Conservation (phyloP, 2,329 filamentous ascomycete species). For the Fusarium humuli region DNA sequence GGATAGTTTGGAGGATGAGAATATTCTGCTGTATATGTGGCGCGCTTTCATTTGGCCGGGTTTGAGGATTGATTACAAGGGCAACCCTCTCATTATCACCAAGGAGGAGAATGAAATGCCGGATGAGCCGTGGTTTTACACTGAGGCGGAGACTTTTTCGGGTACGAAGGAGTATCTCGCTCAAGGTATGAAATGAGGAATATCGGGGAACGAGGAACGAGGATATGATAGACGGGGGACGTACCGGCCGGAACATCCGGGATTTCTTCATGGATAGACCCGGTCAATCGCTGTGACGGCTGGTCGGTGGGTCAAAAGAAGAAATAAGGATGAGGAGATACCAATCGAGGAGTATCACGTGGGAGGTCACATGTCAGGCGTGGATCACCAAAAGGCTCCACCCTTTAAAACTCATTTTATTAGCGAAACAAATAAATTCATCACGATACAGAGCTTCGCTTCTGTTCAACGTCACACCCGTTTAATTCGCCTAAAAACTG, state of each 20-base stretch:
- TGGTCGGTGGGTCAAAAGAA: neutral
- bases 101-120: slow-evolving; percentile 27
- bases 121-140: slow-evolving; percentile 22
- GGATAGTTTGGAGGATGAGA: neutral
- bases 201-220: no score
- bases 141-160: slow-evolving; percentile 1
- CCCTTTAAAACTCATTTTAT: neutral
- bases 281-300: rapidly evolving
- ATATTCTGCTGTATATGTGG: slow-evolving; percentile 21
- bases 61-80: slow-evolving; percentile 20
- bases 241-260: neutral
- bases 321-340: neutral
- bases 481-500: no score
- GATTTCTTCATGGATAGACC: neutral
- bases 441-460: no score
- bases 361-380: neutral
- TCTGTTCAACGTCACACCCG: no score
- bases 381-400: neutral
- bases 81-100: neutral
- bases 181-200: slow-evolving; percentile 11
- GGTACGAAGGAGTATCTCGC: slow-evolving; percentile 20
- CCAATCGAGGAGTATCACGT: neutral
- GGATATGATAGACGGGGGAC: no score
- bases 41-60: slow-evolving; percentile 12
- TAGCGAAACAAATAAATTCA: neutral